These are phyloP conservation scores for Drosera spatulata DNA, from an alignment of 179 eudicot genomes.

Conservation along the genomic window DNA sequence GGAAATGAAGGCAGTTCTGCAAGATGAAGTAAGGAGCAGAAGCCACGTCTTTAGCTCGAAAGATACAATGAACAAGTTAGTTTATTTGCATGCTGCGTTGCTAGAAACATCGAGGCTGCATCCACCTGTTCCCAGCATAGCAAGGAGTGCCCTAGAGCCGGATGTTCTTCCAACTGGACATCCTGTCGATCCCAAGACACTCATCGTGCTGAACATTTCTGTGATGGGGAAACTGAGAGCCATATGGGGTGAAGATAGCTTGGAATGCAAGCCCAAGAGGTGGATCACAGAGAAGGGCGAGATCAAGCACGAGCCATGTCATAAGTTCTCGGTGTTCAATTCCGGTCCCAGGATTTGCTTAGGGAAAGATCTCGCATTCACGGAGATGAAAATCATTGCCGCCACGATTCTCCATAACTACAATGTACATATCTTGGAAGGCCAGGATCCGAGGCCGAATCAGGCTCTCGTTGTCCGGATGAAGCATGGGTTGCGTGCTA, in stretches of 20 bases:
- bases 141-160: conserved; percentile 8
- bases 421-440: conserved; percentile 3
- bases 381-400: conserved; percentile 8
- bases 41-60: neutral
- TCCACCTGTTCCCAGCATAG: conserved; percentile 23
- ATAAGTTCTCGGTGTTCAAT: conserved; percentile 11
- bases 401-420: conserved; percentile 7
- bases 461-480: conserved; percentile 6
- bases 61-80: conserved; percentile 8
- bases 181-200: conserved; percentile 9
- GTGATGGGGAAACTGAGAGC: no score
- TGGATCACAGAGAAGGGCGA: conserved; percentile 9
- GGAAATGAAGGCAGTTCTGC: conserved; percentile 5
- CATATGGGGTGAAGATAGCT: conserved; percentile 17
- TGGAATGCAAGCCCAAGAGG: conserved; percentile 5
- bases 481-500: conserved; percentile 9
- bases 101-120: conserved; percentile 29
- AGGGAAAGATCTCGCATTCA: conserved; percentile 2
- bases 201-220: no score
- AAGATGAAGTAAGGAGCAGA: neutral
- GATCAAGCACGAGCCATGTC: conserved; percentile 3
- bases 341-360: conserved; percentile 7
- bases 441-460: conserved; percentile 1
- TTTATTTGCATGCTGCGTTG: conserved; percentile 26
- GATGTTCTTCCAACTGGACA: conserved; percentile 30